phyloP scores from a whole-genome alignment of 371 early-diverging fungal species.

The Haplosporangium sp. region DNA sequence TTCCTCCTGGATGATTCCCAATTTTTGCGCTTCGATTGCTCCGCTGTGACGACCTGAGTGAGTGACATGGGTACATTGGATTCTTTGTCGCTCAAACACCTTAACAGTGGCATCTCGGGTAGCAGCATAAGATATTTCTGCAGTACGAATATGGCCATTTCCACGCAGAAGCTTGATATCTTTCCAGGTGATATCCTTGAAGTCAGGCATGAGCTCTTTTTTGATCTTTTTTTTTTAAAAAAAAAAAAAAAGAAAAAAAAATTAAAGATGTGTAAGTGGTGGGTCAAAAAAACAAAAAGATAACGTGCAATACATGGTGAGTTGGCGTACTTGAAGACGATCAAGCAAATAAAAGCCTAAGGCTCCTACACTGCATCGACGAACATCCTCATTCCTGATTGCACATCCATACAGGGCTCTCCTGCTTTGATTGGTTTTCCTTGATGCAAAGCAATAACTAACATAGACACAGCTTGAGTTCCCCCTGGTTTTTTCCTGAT shows the following conservation, averaged over 20 bases:
- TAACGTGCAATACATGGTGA: background rate
- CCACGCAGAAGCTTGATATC: conserved; percentile 8
- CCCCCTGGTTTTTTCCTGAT: conserved; percentile 7
- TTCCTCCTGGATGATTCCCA: conserved; percentile 11
- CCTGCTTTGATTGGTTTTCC: conserved; percentile 13
- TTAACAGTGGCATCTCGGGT: conserved; percentile 5
- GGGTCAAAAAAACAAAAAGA: background rate
- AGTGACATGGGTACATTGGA: conserved; percentile 6
- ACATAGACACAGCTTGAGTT: background rate
- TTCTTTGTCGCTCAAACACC: background rate
- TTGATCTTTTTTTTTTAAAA: conserved; percentile 1
- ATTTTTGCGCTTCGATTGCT: conserved; percentile 1
- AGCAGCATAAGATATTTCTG: background rate
- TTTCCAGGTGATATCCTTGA: conserved; percentile 5
- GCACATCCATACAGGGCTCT: conserved; percentile 11
- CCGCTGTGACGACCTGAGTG: conserved; percentile 30
- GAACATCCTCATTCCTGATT: conserved; percentile 20
- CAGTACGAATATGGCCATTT: background rate
- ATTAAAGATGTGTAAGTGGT: too few relatives aligned
- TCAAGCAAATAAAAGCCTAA: conserved; percentile 24
- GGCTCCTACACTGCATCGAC: conserved; percentile 29
- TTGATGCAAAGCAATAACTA: conserved; percentile 1
- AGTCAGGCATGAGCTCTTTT: conserved; percentile 7
- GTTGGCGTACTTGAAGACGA: conserved; percentile 3
- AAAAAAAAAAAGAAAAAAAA: too few relatives aligned